Conservation (phyloP, 1,284 basidiomycete genomes). For the Cryptococcus wingfieldii region DNA sequence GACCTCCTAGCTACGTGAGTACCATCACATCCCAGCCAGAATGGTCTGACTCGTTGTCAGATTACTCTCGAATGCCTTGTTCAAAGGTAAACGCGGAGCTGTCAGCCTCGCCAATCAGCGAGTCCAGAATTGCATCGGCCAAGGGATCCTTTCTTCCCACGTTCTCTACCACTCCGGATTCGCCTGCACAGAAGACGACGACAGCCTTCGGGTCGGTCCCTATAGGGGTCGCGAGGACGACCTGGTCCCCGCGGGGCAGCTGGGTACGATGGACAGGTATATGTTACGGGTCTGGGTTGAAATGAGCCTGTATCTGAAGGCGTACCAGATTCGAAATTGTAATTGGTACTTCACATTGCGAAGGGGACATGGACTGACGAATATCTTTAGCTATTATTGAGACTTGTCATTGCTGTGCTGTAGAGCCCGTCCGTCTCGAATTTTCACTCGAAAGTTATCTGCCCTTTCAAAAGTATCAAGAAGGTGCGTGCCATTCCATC, state of each 20-base stretch:
- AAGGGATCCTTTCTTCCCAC: conserved; percentile 27
- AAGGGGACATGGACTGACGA: neutral
- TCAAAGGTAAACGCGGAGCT: conserved; percentile 39
- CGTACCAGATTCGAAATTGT: conserved; percentile 20
- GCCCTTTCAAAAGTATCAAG: conserved; percentile 13
- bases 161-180: conserved; percentile 39
- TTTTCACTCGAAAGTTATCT: conserved; percentile 12
- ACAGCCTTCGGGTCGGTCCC: conserved; percentile 36
- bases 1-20: conserved; percentile 33
- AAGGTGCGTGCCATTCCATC: conserved; percentile 9
- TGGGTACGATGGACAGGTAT: conserved; percentile 36
- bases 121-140: conserved; percentile 31
- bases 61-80: conserved; percentile 37
- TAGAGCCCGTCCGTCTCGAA: conserved; percentile 13
- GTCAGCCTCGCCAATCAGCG: conserved; percentile 34
- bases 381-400: too few relatives aligned
- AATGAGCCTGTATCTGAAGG: conserved; percentile 22
- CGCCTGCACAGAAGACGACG: conserved; percentile 31
- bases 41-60: conserved; percentile 9
- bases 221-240: conserved; percentile 16
- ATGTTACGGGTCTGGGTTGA: conserved; percentile 44
- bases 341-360: conserved; percentile 1
- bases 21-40: neutral
- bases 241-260: conserved; percentile 10
- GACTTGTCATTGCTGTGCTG: neutral